Conservation (phyloP, 108 stramenopile species). For the Aurantiochytrium sp. region DNA sequence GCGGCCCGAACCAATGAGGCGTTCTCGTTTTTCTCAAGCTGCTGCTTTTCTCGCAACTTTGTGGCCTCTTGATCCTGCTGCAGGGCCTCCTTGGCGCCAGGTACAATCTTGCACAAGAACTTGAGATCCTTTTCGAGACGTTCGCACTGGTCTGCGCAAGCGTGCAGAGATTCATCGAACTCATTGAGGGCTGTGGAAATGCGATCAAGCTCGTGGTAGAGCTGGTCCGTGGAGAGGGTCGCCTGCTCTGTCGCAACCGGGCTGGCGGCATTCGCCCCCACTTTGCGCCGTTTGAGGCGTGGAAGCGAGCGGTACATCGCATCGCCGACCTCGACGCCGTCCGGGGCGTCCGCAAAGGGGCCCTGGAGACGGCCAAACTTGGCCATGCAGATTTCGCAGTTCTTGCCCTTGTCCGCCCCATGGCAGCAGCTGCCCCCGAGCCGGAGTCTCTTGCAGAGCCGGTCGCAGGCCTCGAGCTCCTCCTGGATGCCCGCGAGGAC, state of each 20-base stretch:
- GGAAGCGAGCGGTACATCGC: background rate
- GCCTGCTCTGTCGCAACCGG: background rate
- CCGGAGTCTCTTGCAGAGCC: background rate
- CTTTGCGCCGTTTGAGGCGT: background rate
- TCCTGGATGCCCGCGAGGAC: background rate
- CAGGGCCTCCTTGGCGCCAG: background rate
- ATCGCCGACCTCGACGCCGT: slow-evolving; percentile 13
- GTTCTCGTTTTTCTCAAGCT: background rate
- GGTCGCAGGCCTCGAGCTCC: background rate
- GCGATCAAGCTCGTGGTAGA: background rate
- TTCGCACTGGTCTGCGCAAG: background rate
- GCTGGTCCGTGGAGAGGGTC: background rate
- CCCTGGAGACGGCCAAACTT: background rate
- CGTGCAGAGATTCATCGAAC: background rate
- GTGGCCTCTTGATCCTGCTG: background rate
- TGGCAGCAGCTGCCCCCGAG: background rate
- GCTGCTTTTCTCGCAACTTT: background rate
- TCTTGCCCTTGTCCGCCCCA: background rate
- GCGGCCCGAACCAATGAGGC: no score
- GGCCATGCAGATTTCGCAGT: background rate
- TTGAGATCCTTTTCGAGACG: background rate
- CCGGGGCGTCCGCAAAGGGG: background rate
- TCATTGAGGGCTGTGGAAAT: background rate
- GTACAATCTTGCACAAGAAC: background rate
- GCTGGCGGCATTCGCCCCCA: background rate